Conservation (phyloP, 768 basidiomycete species). For the Tubosaeta sp. region DNA sequence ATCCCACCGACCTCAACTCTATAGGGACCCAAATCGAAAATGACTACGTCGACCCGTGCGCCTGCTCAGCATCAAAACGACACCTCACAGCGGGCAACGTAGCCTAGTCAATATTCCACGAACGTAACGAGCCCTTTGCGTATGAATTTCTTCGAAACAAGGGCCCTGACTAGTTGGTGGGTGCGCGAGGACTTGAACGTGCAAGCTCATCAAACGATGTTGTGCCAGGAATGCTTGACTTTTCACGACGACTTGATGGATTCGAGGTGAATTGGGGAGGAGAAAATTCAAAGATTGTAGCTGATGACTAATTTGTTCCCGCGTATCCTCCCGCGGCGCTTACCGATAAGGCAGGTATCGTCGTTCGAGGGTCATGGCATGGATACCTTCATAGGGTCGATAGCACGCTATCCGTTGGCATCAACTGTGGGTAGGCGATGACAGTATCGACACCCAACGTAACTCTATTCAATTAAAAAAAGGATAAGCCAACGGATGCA, state of each 20-base stretch:
- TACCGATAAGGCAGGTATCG: conserved; percentile 19
- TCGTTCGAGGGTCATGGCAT: conserved; percentile 11
- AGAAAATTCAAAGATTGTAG: not conserved
- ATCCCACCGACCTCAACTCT: conserved; percentile 54
- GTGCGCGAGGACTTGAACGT: not conserved
- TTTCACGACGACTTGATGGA: not conserved
- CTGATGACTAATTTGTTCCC: conserved; percentile 23
- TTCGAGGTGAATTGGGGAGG: not conserved
- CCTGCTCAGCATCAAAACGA: conserved; percentile 57
- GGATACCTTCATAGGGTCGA: not conserved
- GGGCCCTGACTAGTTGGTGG: conserved; percentile 64
- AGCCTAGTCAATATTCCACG: conserved; percentile 54
- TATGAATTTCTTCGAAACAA: conserved; percentile 32
- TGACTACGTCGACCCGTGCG: conserved; percentile 37
- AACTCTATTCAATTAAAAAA: not conserved
- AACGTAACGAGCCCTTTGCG: conserved; percentile 67
- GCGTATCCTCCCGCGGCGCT: not conserved
- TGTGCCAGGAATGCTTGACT: not conserved
- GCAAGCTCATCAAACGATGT: not conserved
- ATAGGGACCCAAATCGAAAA: conserved; percentile 43
- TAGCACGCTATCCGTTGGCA: not conserved
- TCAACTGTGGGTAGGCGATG: not conserved
- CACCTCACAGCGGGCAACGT: conserved; percentile 40
- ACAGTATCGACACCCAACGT: not conserved
- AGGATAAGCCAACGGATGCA: not conserved